These are phyloP conservation scores for Nectriaceae sp. DNA, from an alignment of 2,329 filamentous ascomycete species.

Conservation along the genomic window DNA sequence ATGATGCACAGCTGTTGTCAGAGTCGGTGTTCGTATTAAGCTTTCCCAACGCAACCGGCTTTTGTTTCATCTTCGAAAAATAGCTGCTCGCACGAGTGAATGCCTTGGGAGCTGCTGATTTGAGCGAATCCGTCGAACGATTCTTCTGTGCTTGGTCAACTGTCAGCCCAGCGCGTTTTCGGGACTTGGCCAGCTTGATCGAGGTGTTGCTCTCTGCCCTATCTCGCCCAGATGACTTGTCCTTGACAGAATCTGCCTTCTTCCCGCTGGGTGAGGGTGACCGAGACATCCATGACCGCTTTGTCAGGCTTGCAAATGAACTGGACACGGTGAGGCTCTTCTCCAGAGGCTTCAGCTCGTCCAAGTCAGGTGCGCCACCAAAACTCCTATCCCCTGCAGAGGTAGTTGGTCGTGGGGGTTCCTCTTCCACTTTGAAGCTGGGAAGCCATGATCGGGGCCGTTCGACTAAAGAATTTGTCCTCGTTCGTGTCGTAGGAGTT, in stretches of 20 bases:
- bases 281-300: conserved; percentile 53
- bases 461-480: conserved; percentile 50
- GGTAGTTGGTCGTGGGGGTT: conserved; percentile 28
- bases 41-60: conserved; percentile 44
- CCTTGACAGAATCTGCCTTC: conserved; percentile 25
- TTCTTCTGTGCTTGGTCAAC: conserved; percentile 26
- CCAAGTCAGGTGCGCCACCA: conserved; percentile 15
- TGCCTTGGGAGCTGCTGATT: conserved; percentile 37
- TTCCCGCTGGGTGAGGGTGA: conserved; percentile 48
- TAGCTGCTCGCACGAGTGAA: conserved; percentile 49
- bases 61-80: conserved; percentile 51
- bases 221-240: conserved; percentile 22
- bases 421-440: conserved; percentile 42
- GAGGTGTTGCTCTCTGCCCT: conserved; percentile 26
- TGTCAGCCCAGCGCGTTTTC: conserved; percentile 31
- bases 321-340: conserved; percentile 43
- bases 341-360: conserved; percentile 33
- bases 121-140: conserved; percentile 37
- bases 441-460: conserved; percentile 56
- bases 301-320: conserved; percentile 53
- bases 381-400: conserved; percentile 25
- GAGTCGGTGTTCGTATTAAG: conserved; percentile 38
- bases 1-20: conserved; percentile 49
- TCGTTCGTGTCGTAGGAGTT: conserved; percentile 31
- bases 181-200: conserved; percentile 27